Evolutionary conservation across 345 rosid species (phyloP), one percentile per base, ranked within the genome.

Genomic region (Brassica nigra): DNA sequence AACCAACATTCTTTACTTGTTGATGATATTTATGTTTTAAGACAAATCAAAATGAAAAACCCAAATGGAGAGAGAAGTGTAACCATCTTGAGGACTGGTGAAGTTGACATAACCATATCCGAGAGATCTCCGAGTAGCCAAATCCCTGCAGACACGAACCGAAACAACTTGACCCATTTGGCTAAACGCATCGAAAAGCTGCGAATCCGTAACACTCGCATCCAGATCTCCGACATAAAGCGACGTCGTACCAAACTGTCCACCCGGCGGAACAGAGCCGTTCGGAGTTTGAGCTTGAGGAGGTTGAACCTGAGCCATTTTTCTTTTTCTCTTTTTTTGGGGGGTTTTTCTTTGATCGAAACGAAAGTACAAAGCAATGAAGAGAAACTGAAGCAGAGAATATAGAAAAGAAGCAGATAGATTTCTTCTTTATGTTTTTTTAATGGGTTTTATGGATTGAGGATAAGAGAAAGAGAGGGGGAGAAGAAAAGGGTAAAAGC

Each of bases 201-300:
- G 97, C 5, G 97, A 84, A 62, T 92, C 97, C 3, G 93, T 88
- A 74, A 91, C 92, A 33, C 80, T 94, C 2, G 42, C 31, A 58
- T 94, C 98, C 86, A 94, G 87, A 89, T 94, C 97, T 61, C 98
- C 97, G 6, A 94, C 97, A 66, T 92, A 94, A 30, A 94, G 93
- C 76, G 98, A 94, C n/a, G 95, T 94, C 66, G 95, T 83, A 39
- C 77, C 88, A 29, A 86, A 87, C 75, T 89, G 96, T 54, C 67
- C 78, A 18, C 67, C 89, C 52, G 16, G 78, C 76, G 71, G 75
- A 74, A 58, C 73, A 70, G 83, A 79, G 66, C 66, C 82, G 42
- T 70, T 77, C 10, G 29, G 54, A 59, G 79, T 77, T 39, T 83
- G 86, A 63, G 84, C 83, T 79, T 84, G 90, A 62, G 52, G 90